These are phyloP conservation scores for Yarrowia yakushimensis DNA, from an alignment of 805 yeast species.

Conservation along the genomic window DNA sequence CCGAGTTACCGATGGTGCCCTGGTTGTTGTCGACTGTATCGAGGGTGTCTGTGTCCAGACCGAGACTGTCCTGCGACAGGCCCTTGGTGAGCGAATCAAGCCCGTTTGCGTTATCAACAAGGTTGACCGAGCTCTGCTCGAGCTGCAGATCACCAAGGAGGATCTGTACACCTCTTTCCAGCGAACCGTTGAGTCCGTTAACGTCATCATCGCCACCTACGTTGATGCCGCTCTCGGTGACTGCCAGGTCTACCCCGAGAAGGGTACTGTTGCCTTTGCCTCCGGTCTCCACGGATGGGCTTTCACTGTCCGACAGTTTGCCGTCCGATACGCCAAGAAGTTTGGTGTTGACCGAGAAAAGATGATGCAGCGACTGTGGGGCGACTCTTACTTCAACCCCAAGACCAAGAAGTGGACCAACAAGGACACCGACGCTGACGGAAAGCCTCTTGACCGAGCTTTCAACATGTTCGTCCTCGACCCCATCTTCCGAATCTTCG, in stretches of 20 bases:
- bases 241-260: slow-evolving; percentile 97
- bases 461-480: slow-evolving; percentile 98
- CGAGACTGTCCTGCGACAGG: slow-evolving; percentile 98
- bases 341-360: slow-evolving; percentile 97
- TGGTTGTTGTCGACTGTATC: slow-evolving; percentile 97
- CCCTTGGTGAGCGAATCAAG: slow-evolving; percentile 98
- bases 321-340: slow-evolving; percentile 96
- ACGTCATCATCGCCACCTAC: slow-evolving; percentile 96
- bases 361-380: slow-evolving; percentile 99
- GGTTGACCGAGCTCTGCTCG: slow-evolving; percentile 99
- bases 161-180: slow-evolving; percentile 97
- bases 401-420: slow-evolving; percentile 99
- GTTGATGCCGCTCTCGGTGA: slow-evolving; percentile 89
- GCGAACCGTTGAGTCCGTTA: slow-evolving; percentile 98
- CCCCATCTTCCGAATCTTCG: slow-evolving; percentile 97
- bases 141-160: slow-evolving; percentile 98
- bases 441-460: slow-evolving; percentile 95
- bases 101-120: slow-evolving; percentile 98
- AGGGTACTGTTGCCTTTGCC: slow-evolving; percentile 99
- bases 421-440: slow-evolving; percentile 92
- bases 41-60: slow-evolving; percentile 99
- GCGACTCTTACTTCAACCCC: slow-evolving; percentile 99
- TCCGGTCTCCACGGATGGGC: slow-evolving; percentile 99
- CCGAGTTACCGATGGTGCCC: slow-evolving; percentile 99
- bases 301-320: slow-evolving; percentile 98